Conservation (phyloP, 495 filamentous ascomycete species). For the Aspergillus hancockii region DNA sequence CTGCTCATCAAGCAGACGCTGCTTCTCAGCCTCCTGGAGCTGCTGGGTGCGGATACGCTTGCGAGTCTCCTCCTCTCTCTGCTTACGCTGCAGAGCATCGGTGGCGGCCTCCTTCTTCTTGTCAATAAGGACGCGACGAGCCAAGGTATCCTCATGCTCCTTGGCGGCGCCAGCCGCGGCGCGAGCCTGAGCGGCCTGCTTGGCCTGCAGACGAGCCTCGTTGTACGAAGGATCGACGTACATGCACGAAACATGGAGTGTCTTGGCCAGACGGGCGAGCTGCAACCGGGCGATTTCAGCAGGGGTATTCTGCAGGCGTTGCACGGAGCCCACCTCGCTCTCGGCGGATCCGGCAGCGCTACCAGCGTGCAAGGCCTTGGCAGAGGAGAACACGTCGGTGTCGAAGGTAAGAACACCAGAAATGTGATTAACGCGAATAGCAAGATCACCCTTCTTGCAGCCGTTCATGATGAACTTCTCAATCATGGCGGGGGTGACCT, state of each 20-base stretch:
- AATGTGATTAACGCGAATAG: slow-evolving; percentile 94
- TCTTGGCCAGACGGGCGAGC: slow-evolving; percentile 86
- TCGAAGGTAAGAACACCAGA: slow-evolving; percentile 95
- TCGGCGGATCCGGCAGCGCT: slow-evolving; percentile 88
- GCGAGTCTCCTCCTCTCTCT: slow-evolving; percentile 86
- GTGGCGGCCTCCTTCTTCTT: slow-evolving; percentile 95
- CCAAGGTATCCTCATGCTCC: slow-evolving; percentile 87
- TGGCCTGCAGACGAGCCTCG: slow-evolving; percentile 72
- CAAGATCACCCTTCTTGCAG: slow-evolving; percentile 98
- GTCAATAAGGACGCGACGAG: slow-evolving; percentile 86
- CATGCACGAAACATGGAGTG: slow-evolving; percentile 87
- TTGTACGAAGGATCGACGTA: slow-evolving; percentile 91
- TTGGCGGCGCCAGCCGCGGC: slow-evolving; percentile 84
- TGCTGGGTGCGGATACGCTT: slow-evolving; percentile 83
- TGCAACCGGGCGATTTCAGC: slow-evolving; percentile 97
- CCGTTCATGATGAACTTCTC: slow-evolving; percentile 99
- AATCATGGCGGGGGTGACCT: slow-evolving; percentile 86
- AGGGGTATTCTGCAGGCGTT: slow-evolving; percentile 94
- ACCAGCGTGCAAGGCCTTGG: slow-evolving; percentile 87
- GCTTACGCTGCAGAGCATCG: slow-evolving; percentile 76
- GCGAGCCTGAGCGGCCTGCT: slow-evolving; percentile 74
- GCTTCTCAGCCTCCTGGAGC: slow-evolving; percentile 80
- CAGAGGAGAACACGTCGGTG: slow-evolving; percentile 95
- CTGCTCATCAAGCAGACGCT: slow-evolving; percentile 86
- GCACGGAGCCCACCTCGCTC: slow-evolving; percentile 78